phyloP scores from a whole-genome alignment of 2,329 filamentous ascomycete species.

The Ophiostoma tasmaniense region DNA sequence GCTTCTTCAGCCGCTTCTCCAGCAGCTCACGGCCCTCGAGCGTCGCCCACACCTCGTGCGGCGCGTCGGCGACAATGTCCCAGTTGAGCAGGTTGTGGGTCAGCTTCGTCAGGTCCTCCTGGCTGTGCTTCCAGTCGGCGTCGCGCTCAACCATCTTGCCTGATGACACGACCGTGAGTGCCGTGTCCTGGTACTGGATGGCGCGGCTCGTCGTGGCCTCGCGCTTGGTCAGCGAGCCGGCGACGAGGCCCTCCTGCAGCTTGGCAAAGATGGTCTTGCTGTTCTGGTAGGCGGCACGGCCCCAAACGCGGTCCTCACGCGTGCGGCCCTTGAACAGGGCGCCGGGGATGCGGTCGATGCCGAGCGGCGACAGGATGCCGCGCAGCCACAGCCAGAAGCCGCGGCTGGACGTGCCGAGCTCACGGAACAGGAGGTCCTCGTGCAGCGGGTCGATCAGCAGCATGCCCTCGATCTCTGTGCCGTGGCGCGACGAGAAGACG shows the following conservation, averaged over 20 bases:
- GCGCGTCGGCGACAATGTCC: constrained; percentile 79
- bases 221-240: constrained; percentile 71
- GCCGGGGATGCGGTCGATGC: constrained; percentile 69
- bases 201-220: constrained; percentile 71
- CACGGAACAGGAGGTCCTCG: constrained; percentile 66
- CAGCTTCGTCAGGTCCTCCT: constrained; percentile 72
- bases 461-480: constrained; percentile 64
- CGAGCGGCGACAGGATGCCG: constrained; percentile 78
- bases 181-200: constrained; percentile 68
- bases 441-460: constrained; percentile 84
- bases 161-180: constrained; percentile 74
- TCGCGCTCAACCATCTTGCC: constrained; percentile 60
- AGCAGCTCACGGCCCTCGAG: constrained; percentile 62
- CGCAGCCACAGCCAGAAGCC: constrained; percentile 83
- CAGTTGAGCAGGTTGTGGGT: constrained; percentile 72
- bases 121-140: constrained; percentile 70
- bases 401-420: constrained; percentile 53
- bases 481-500: constrained; percentile 80
- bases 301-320: constrained; percentile 77
- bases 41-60: constrained; percentile 79
- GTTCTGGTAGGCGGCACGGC: constrained; percentile 65
- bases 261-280: constrained; percentile 84
- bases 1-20: constrained; percentile 66
- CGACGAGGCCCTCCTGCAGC: constrained; percentile 86
- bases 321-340: constrained; percentile 75